Percentiles rank a stretch among this genome's conserved stretches.
phyloP scores from a whole-genome alignment of 805 yeast genomes.

The Grigorovia jiainica region DNA sequence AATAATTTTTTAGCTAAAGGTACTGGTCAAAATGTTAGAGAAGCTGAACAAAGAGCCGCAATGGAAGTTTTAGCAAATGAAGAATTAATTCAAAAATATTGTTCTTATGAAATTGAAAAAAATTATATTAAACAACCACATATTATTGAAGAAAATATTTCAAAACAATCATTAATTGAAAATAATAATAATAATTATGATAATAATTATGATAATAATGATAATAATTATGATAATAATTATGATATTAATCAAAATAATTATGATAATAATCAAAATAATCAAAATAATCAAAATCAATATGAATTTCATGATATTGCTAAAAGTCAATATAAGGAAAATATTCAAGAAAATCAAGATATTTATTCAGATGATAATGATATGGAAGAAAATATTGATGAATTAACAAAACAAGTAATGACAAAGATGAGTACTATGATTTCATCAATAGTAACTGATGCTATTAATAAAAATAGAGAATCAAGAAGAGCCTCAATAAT shows the following conservation, averaged over 20 bases:
- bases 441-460: not conserved
- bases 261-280: no score
- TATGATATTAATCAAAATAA: no score
- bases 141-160: not conserved
- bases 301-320: no score
- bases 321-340: no score
- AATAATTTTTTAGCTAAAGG: constrained; percentile 57
- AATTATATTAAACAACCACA: not conserved
- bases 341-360: not conserved
- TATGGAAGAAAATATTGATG: not conserved
- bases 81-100: constrained; percentile 45
- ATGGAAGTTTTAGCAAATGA: constrained; percentile 56
- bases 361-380: not conserved
- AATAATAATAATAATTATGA: no score
- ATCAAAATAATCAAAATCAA: no score
- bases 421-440: not conserved
- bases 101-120: constrained; percentile 8
- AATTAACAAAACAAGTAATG: not conserved
- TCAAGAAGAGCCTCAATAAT: not conserved
- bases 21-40: constrained; percentile 50
- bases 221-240: no score
- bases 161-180: no score
- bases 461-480: not conserved
- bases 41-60: constrained; percentile 78
- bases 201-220: not conserved